Evolutionary conservation across 2,329 filamentous ascomycete genomes (phyloP).

Genomic region (Gremmenia infestans): DNA sequence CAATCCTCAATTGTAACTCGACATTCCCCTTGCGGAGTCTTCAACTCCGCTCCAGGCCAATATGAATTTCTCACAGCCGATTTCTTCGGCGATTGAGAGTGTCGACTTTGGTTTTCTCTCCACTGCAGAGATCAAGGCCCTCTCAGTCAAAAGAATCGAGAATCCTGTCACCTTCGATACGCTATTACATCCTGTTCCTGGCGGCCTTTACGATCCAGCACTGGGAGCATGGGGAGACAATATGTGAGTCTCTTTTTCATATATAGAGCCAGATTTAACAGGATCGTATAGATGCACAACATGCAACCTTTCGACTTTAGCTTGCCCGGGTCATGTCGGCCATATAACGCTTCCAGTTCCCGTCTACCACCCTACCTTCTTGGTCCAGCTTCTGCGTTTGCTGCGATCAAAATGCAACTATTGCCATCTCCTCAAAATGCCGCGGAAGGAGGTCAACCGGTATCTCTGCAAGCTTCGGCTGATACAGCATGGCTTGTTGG

Average conservation of each 20-base stretch:
- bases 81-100: constrained; percentile 75
- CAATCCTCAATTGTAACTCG: too few relatives aligned
- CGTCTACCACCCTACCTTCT: constrained; percentile 94
- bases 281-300: constrained; percentile 68
- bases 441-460: constrained; percentile 69
- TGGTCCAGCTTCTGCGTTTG: constrained; percentile 84
- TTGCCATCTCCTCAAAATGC: constrained; percentile 80
- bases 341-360: constrained; percentile 93
- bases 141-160: constrained; percentile 92
- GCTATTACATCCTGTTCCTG: constrained; percentile 80
- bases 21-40: neutral
- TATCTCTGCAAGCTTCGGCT: constrained; percentile 81
- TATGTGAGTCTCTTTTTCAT: constrained; percentile 50
- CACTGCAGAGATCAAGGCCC: constrained; percentile 73
- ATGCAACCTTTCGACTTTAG: constrained; percentile 75
- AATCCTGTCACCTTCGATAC: constrained; percentile 93
- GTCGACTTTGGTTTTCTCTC: constrained; percentile 88
- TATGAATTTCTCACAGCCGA: constrained; percentile 74
- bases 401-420: constrained; percentile 85
- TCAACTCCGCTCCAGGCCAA: constrained; percentile 17
- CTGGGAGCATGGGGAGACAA: constrained; percentile 86
- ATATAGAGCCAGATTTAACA: constrained; percentile 5
- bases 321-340: constrained; percentile 87
- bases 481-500: constrained; percentile 76
- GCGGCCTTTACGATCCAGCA: constrained; percentile 87